phyloP scores from a whole-genome alignment of 192 early-diverging fungal species.

The Backusella sp. region DNA sequence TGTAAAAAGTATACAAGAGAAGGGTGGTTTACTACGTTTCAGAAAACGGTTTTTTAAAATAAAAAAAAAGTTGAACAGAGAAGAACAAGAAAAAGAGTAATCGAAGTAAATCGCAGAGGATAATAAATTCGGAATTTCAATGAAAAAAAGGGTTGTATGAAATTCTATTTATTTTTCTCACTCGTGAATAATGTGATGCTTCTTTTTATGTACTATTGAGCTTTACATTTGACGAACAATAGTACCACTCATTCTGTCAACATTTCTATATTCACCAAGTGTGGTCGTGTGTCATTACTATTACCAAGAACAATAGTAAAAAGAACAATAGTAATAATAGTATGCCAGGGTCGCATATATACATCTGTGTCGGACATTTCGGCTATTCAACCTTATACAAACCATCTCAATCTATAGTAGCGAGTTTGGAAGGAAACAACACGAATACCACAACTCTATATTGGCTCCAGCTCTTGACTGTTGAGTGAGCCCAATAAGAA shows the following conservation, averaged over 20 bases:
- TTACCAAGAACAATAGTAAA: not conserved
- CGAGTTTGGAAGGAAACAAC: not conserved
- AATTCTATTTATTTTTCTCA: not conserved
- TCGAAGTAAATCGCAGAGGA: not conserved
- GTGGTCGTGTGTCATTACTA: no score
- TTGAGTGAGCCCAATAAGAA: not conserved
- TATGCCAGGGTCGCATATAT: not conserved
- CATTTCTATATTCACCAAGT: not conserved
- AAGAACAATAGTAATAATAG: not conserved
- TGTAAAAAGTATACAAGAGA: not conserved
- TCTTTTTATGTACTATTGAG: not conserved
- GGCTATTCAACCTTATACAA: no score
- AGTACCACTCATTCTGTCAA: not conserved
- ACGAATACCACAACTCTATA: no score
- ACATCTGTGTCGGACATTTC: no score
- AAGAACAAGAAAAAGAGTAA: not conserved
- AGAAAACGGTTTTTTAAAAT: not conserved
- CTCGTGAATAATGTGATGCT: not conserved
- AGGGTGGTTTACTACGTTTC: not conserved
- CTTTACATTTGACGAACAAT: not conserved
- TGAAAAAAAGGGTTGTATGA: not conserved
- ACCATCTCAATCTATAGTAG: not conserved
- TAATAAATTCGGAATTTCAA: not conserved
- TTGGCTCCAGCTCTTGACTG: not conserved
- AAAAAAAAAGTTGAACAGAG: not conserved